Evolutionary conservation across 2,329 filamentous ascomycete genomes (phyloP), one percentile per base, ranked within the genome.

Genomic region (Beauveria asiatica): DNA sequence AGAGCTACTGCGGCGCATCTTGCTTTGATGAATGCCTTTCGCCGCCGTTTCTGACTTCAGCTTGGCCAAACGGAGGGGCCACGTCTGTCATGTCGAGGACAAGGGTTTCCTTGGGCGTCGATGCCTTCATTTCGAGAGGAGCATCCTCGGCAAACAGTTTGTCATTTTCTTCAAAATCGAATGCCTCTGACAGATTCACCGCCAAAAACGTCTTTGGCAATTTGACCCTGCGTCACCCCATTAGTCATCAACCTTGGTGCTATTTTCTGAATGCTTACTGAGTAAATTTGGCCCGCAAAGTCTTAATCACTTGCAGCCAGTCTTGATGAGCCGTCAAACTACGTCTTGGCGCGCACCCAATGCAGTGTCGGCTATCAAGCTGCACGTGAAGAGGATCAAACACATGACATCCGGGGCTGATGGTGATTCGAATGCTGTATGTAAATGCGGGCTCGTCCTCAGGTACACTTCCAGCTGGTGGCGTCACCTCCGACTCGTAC

Each of bases 221-320:
- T 74, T 86, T 86, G 65, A 87, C 84, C 69, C 83, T 85, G 65
- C 37, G 65, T 8, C 6, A n/a, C 25, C 5, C 46, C 16, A 33
- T 56, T 25, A 61, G 37, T 39, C 3, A 45, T n/a, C 19, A 41
- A 50, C 39, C n/a, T 30, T 59, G 7, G 25, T 25, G 19, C 10
- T 41, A 13, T 16, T 21, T 60, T 46, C 57, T 23, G 44, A 53
- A 52, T 61, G 80, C 88, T 77, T 81, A 93, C 89, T 92, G 92
- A 70, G 96, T 90, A 70, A 99, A 97, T 69, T 96, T 97, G 54
- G 90, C 93, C 65, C 92, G 85, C 64, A 99, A 78, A 1, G 92
- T 97, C 75, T 96, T 92, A 66, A 99, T 90, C n/a, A 99, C 90
- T 68, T 93, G 85, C 75, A 95, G 93, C 93, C 94, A 99, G 73